Conservation (phyloP, 192 early-diverging fungal species). For the Phycomyces nitens region DNA sequence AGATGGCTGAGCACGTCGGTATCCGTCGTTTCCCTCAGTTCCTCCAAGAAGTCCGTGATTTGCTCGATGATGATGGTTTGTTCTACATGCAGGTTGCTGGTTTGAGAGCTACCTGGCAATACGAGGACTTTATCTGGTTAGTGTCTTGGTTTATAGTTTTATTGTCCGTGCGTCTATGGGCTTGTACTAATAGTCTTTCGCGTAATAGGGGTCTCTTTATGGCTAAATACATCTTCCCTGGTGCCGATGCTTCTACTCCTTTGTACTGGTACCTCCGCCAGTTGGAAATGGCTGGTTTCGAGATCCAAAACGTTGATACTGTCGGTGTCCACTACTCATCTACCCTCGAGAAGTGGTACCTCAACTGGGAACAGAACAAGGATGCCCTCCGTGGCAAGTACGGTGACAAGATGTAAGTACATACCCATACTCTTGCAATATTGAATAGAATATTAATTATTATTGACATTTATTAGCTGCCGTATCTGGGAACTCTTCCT, state of each 20-base stretch:
- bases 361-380: conserved; percentile 96
- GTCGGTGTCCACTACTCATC: conserved; percentile 97
- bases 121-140: conserved; percentile 62
- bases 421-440: neutral
- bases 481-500: conserved; percentile 98
- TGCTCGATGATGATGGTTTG: conserved; percentile 96
- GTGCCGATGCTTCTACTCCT: conserved; percentile 95
- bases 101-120: conserved; percentile 68
- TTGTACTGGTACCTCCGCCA: conserved; percentile 94
- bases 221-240: conserved; percentile 99
- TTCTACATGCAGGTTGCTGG: conserved; percentile 99
- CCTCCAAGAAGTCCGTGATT: conserved; percentile 85
- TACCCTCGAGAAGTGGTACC: conserved; percentile 94
- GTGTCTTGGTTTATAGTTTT: neutral
- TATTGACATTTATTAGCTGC: conserved; percentile 27
- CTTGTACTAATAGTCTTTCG: neutral
- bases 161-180: neutral
- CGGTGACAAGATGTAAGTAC: conserved; percentile 76
- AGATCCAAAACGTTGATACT: conserved; percentile 84
- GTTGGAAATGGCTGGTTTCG: conserved; percentile 91
- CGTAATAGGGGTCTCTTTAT: conserved; percentile 86
- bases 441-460: conserved; percentile 4
- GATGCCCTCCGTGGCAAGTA: conserved; percentile 79
- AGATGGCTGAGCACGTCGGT: conserved; percentile 99
- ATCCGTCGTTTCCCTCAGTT: conserved; percentile 88